These are phyloP conservation scores for Agrocybe praecox DNA, from an alignment of 768 basidiomycete species.

Conservation along the genomic window DNA sequence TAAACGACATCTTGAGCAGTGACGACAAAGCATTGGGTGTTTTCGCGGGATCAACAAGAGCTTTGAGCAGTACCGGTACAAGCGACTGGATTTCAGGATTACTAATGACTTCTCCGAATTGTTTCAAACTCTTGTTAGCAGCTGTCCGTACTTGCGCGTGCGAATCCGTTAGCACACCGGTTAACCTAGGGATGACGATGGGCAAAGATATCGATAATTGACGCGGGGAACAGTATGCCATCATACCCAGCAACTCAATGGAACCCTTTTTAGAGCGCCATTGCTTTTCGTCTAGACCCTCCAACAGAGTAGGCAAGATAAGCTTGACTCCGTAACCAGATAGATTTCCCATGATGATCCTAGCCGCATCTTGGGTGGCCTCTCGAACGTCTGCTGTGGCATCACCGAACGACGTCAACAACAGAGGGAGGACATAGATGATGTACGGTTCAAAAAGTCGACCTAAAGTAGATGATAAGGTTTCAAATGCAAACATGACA, in stretches of 20 bases:
- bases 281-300: slow-evolving; percentile 95
- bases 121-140: slow-evolving; percentile 94
- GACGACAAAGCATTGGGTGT: slow-evolving; percentile 84
- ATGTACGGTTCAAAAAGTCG: slow-evolving; percentile 95
- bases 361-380: slow-evolving; percentile 88
- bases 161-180: slow-evolving; percentile 93
- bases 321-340: slow-evolving; percentile 96
- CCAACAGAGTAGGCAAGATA: slow-evolving; percentile 86
- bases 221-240: slow-evolving; percentile 97
- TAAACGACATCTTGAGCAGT: slow-evolving; percentile 92
- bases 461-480: slow-evolving; percentile 82
- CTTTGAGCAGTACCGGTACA: slow-evolving; percentile 88
- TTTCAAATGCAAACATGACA: slow-evolving; percentile 94
- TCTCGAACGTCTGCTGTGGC: slow-evolving; percentile 86
- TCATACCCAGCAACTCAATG: slow-evolving; percentile 95
- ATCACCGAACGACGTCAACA: slow-evolving; percentile 88
- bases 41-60: slow-evolving; percentile 92
- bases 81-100: slow-evolving; percentile 96
- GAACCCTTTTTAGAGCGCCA: slow-evolving; percentile 98
- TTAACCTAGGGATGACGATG: slow-evolving; percentile 95
- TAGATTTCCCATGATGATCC: slow-evolving; percentile 93
- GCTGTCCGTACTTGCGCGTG: slow-evolving; percentile 93
- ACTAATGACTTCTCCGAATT: slow-evolving; percentile 97
- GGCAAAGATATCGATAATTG: slow-evolving; percentile 95
- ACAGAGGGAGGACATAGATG: slow-evolving; percentile 76